Evolutionary conservation across 2,329 filamentous ascomycete species (phyloP).

Genomic region (Penicillium psychrosexuale): DNA sequence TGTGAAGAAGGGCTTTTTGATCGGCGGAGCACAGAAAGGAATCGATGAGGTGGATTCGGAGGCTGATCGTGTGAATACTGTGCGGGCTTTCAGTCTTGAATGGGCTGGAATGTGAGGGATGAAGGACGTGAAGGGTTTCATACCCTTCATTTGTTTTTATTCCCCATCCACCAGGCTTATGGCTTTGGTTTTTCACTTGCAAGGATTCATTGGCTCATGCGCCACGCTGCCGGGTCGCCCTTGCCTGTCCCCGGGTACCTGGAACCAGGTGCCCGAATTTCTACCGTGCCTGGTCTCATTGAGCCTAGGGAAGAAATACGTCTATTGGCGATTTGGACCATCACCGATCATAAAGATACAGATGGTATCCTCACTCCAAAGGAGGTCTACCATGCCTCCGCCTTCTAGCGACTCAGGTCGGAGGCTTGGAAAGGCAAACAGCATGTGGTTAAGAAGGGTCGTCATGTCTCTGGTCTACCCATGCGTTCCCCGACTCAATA

Average conservation of each 20-base stretch:
- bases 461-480: background rate
- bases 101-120: conserved; percentile 81
- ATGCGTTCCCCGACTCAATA: background rate
- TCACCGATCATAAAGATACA: background rate
- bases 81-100: conserved; percentile 80
- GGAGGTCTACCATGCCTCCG: background rate
- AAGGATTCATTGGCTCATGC: background rate
- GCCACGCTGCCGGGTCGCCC: background rate
- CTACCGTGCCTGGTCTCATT: background rate
- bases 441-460: background rate
- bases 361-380: background rate
- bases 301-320: background rate
- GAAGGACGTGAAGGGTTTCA: background rate
- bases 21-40: conserved; percentile 64
- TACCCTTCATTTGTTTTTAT: background rate
- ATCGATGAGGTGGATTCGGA: conserved; percentile 37
- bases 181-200: background rate
- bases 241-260: background rate
- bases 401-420: background rate
- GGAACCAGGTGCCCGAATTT: background rate
- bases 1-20: conserved; percentile 91
- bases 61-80: conserved; percentile 29
- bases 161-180: background rate
- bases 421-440: background rate
- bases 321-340: background rate